Evolutionary conservation across 2,329 filamentous ascomycete species (phyloP), one percentile per base, ranked within the genome.

Genomic region (Arthroderma sp.): DNA sequence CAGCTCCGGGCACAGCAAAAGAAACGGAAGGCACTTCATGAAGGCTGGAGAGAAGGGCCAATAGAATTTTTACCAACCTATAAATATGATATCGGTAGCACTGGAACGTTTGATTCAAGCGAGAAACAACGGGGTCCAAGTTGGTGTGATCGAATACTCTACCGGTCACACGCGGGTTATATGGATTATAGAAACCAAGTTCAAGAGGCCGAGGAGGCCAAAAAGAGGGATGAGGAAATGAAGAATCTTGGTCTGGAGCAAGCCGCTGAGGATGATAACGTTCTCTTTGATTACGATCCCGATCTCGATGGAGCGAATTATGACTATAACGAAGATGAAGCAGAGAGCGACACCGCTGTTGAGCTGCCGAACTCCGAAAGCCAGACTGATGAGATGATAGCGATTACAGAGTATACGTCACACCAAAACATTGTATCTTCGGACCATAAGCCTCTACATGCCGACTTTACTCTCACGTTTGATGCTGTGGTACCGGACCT

Each of bases 61-160:
- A 88, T 98, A 45, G 77, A 77, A 1, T 98, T 98, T 57, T 61
- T 96, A 10, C 91, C 91, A 1, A 93, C 91, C 0, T 98, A 98
- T 64, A 98, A 98, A 62, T 98, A 98, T 54, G 93, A 98, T 56
- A 73, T 94, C 29, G 91, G 91, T n/a, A 94, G 83, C 29, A 78
- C 94, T 30, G 85, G 85, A 1, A 75, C 87, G 29, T 98, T 95
- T 59, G 93, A 98, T 64, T 86, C 88, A 0, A 94, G 88, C 52
- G 91, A 96, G 59, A 98, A 98, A 67, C 81, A 81, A 51, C 77
- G 93, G 43, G 83, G 85, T 2, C 91, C 91, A 2, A 94, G 87
- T 59, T 98, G 91, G 89, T 98, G 91, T 60, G 91, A 98, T 64
- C 82, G 91, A 10, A 88, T 98, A 38, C 64, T 98, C 1, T 98